Evolutionary conservation across 1,284 basidiomycete genomes (phyloP).

Genomic region (Cerrena zonata): DNA sequence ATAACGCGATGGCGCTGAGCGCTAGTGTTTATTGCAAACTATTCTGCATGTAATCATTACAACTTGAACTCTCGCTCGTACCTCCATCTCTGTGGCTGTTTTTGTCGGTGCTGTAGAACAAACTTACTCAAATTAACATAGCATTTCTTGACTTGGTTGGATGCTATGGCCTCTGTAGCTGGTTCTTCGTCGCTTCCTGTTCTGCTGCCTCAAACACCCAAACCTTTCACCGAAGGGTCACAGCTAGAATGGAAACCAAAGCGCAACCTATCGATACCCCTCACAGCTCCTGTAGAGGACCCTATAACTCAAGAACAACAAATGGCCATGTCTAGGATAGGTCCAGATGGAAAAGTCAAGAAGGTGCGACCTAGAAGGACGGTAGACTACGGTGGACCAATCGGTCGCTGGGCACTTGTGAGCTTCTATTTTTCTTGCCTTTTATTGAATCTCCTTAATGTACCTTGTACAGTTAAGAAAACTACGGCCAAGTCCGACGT

Average conservation of each 20-base stretch:
- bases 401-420: slow-evolving; percentile 80
- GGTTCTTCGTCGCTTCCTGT: slow-evolving; percentile 13
- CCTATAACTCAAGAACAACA: slow-evolving; percentile 71
- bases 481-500: slow-evolving; percentile 66
- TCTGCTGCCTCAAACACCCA: slow-evolving; percentile 15
- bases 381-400: slow-evolving; percentile 87
- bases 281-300: slow-evolving; percentile 75
- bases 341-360: slow-evolving; percentile 74
- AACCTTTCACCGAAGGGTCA: slow-evolving; percentile 8
- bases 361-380: slow-evolving; percentile 89
- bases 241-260: slow-evolving; percentile 38
- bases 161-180: neutral
- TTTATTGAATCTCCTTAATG: neutral
- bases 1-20: too few species aligned
- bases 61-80: too few species aligned
- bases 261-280: slow-evolving; percentile 39
- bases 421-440: slow-evolving; percentile 24
- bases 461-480: slow-evolving; percentile 55
- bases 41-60: too few species aligned
- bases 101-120: too few species aligned
- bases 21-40: too few species aligned
- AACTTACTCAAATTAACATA: neutral
- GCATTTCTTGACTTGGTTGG: neutral
- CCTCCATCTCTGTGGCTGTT: too few species aligned
- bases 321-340: slow-evolving; percentile 62